Conservation (phyloP, 2,329 filamentous ascomycete genomes). For the Penicillium crustosum region DNA sequence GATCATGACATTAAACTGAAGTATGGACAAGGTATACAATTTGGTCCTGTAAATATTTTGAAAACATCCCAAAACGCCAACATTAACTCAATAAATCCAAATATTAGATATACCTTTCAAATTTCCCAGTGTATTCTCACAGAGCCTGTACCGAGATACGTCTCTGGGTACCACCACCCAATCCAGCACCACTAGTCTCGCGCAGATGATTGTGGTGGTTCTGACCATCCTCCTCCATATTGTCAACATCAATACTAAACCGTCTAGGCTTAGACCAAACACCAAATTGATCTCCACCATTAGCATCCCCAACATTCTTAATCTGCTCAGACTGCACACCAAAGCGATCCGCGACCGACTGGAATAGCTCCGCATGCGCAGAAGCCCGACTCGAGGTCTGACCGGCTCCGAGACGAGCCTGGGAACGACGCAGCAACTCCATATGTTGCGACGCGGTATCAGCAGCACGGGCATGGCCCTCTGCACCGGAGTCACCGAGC, state of each 20-base stretch:
- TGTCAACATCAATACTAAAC: constrained; percentile 36
- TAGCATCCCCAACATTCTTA: constrained; percentile 17
- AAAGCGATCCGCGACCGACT: constrained; percentile 32
- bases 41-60: constrained; percentile 3
- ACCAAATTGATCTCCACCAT: constrained; percentile 28
- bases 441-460: constrained; percentile 34
- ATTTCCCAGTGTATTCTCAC: constrained; percentile 1
- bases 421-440: constrained; percentile 32
- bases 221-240: constrained; percentile 26
- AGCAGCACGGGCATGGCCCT: constrained; percentile 18
- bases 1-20: background rate
- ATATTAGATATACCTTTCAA: background rate
- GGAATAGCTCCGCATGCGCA: constrained; percentile 27
- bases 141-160: constrained; percentile 29
- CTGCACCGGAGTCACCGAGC: constrained; percentile 27
- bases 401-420: constrained; percentile 23
- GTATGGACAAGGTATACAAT: constrained; percentile 6
- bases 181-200: constrained; percentile 29
- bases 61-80: constrained; percentile 4
- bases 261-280: constrained; percentile 36
- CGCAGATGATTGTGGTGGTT: constrained; percentile 34
- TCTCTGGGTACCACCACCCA: constrained; percentile 26
- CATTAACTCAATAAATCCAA: constrained; percentile 1
- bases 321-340: constrained; percentile 27
- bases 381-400: constrained; percentile 17